Base-by-base conservation (phyloP, 768 basidiomycete genomes). In the Saitozyma podzolica region DNA sequence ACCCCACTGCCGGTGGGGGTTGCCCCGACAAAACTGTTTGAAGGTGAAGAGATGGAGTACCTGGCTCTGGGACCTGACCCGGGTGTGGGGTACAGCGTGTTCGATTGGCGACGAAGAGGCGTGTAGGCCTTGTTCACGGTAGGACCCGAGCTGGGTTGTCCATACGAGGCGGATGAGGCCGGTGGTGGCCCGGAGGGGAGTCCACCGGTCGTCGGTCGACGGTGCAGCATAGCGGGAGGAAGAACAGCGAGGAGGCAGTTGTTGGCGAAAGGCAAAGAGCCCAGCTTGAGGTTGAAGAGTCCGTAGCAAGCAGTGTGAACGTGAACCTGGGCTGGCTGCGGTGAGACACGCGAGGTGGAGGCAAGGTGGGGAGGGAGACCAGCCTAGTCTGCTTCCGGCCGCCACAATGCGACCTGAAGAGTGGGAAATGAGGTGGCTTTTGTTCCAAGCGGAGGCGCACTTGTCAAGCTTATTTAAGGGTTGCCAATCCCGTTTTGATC, bases 41-140 rank as follows among this genome's bases (percentile, higher is more conserved):
- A 64, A 16, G 69, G 65, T 47, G 61, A 61, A 10, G 73, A 68
- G 10, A 74, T 40, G n/a, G 47, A 60, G 53, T 70, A 74, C 58
- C 65, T 37, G 19, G 69, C 62, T 63, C 66, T 66, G 6, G 51
- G 40, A 17, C 48, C 55, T 29, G 61, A 54, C 41, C 54, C 9
- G 6, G 69, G 60, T 7, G 62, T 54, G 29, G 64, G 43, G 52
- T 74, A 74, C 9, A 74, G 58, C 39, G 59, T 61, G 2, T 67
- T 53, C 13, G 70, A 71, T 56, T 63, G 67, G 40, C 73, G 48
- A 39, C 73, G 70, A 0, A 74, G 61, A 8, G 73, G 73, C 7
- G 68, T 72, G 56, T 74, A 74, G 11, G 73, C 60, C 50, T 62
- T 69, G 47, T 74, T 74, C 11, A 40, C 43, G 52, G 16, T 65